Base-by-base conservation (phyloP, 2,329 filamentous ascomycete genomes). In the Venturia pyrina region DNA sequence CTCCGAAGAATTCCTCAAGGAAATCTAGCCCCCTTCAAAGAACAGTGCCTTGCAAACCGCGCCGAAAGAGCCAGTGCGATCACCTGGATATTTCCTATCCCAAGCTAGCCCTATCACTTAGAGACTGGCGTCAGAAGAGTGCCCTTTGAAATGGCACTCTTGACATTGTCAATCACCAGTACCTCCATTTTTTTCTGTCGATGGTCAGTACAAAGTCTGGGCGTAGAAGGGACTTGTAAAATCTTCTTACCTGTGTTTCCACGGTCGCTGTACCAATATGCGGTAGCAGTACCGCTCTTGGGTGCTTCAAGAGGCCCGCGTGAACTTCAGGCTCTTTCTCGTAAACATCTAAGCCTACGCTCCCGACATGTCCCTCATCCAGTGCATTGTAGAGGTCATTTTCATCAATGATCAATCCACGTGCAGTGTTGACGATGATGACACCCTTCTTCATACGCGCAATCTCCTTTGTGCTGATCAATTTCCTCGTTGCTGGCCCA, bases 241-340 rank as follows among this genome's bases (percentile, higher is more conserved):
- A 70, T 65, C 24, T 6, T 68, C 73, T 69, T 66, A 75, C 81
- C 75, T 86, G 83, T 28, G 83, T 86, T 73, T 87, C 84, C 70
- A 79, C 82, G 13, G 84, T 86, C 67, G 76, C 80, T 1, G 84
- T 87, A 24, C 84, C 85, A 68, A 87, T 81, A 70, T 87, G 85
- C 48, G 85, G 85, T 68, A 86, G 72, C 69, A 87, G 70, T 69
- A 86, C 82, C 3, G 78, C 79, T 63, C 82, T 81, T 70, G 79
- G 77, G 62, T 81, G 75, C 44, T 78, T 77, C 63, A 84, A 67
- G 62, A 83, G 72, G 0, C 81, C 84, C 0, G 78, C 76, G 68
- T 86, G 79, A 60, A 82, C 79, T 69, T 78, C 81, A 40, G 81
- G 82, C 73, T 86, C 84, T 62, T 81, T 77, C 71, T 86, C 83